These are phyloP conservation scores for Scutellaria minor DNA, from an alignment of 257 asterid genomes.

Conservation along the genomic window DNA sequence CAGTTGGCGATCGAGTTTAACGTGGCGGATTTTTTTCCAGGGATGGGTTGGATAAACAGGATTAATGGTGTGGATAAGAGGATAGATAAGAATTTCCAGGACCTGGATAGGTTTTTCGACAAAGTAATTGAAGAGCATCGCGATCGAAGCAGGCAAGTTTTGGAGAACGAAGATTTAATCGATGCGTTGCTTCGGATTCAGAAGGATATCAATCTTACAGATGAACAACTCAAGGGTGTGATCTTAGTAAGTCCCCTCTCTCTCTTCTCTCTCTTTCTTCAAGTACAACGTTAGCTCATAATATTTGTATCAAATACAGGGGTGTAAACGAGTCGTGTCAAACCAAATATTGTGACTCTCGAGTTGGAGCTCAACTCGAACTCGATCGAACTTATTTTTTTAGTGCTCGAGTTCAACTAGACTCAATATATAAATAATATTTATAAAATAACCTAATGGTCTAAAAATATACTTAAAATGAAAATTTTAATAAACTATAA, in stretches of 20 bases:
- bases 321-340: too few species aligned
- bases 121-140: constrained; percentile 44
- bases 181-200: constrained; percentile 53
- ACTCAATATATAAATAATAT: too few species aligned
- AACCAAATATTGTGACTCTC: too few species aligned
- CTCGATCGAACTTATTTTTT: too few species aligned
- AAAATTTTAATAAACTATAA: too few species aligned
- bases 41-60: constrained; percentile 47
- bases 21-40: constrained; percentile 49
- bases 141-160: not conserved
- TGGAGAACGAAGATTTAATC: constrained; percentile 43
- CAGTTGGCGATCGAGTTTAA: constrained; percentile 31
- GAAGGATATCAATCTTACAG: constrained; percentile 24
- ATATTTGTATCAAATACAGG: too few species aligned
- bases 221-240: constrained; percentile 46
- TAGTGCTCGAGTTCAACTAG: too few species aligned
- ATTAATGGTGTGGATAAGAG: constrained; percentile 45
- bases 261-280: not conserved
- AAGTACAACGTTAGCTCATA: too few species aligned
- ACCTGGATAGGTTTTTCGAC: constrained; percentile 41
- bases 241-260: constrained; percentile 33
- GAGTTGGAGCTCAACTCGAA: too few species aligned
- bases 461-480: too few species aligned
- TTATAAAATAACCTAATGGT: too few species aligned
- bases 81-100: constrained; percentile 26